Base-by-base conservation (phyloP, 176 grass and related monocot genomes). In the Avena insularis region DNA sequence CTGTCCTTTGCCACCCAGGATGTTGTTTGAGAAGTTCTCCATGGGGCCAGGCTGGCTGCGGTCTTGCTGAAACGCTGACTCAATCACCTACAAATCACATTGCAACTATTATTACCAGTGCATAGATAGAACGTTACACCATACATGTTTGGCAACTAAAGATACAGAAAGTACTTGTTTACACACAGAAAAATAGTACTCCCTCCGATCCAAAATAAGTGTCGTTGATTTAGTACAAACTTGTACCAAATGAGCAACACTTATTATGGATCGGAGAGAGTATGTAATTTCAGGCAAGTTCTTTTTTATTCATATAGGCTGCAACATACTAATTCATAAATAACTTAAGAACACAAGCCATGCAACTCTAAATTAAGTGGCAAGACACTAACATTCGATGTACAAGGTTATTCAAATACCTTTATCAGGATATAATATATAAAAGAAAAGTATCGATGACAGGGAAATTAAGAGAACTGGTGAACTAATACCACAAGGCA, bases 31-130 rank as follows among this genome's bases (percentile, higher is more conserved):
- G 7, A 92, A 88, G 75, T 90, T 92, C 65, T 90, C 92, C 90
- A 87, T 79, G 35, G 92, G 74, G 3, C 90, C 88, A 48, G 85
- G 78, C 66, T 88, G 90, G 6, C 86, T 83, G 1, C 83, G 87
- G n/a, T 98, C 95, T 71, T 98, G 93, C 90, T 95, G 93, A 85
- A 95, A 98, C 3, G 92, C 93, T 9, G 95, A 86, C 82, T 98
- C 95, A 1, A 98, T 93, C 72, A 98, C 95, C 95, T 98, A 72
- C 40, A 53, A 0, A 74, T 86, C 38, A 71, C 33, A 81, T 62
- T 77, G 25, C 35, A 82, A 27, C 6, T 19, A 74, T 27, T 77
- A 35, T 92, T 58, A 85, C 23, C n/a, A 63, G 46, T 51, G 63
- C 5, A 5, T 71, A 31, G 13, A 62, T 27, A 66, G 20, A 12